phyloP scores from a whole-genome alignment of 352 stramenopile species.

The Globisporangium emineosum region DNA sequence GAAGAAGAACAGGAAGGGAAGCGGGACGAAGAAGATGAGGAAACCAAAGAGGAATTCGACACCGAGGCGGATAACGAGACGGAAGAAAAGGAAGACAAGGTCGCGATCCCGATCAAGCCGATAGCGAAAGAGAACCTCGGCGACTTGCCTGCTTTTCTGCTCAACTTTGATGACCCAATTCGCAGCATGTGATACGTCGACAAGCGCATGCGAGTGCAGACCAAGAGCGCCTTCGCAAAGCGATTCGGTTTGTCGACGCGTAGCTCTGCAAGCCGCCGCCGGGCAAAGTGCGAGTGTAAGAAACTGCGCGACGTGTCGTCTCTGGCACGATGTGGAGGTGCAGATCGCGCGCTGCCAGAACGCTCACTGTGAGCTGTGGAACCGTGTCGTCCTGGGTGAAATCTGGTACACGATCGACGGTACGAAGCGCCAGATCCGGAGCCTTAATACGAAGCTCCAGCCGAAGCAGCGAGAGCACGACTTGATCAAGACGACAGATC shows the following conservation, averaged over 20 bases:
- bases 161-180: constrained; percentile 60
- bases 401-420: constrained; percentile 67
- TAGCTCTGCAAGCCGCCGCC: constrained; percentile 49
- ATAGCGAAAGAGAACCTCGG: not conserved
- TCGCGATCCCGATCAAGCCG: not conserved
- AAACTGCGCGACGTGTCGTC: constrained; percentile 60
- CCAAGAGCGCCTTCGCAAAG: constrained; percentile 48
- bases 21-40: constrained; percentile 20
- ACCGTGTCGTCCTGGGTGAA: constrained; percentile 58
- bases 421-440: constrained; percentile 41
- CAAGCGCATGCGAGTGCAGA: constrained; percentile 39
- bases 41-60: constrained; percentile 19
- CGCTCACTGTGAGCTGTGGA: constrained; percentile 58
- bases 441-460: constrained; percentile 18
- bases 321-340: constrained; percentile 68
- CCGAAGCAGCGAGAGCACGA: constrained; percentile 40
- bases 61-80: constrained; percentile 7
- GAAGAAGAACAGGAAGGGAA: constrained; percentile 8
- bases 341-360: constrained; percentile 61
- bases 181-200: constrained; percentile 61
- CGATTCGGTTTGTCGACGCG: constrained; percentile 63
- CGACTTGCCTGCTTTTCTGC: constrained; percentile 15
- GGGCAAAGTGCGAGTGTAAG: constrained; percentile 39
- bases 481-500: constrained; percentile 17
- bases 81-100: not conserved